A percentile compares a stretch with the other conserved stretches of the same genome.
phyloP scores from a whole-genome alignment of 768 basidiomycete species.

The Suillus bovinus region DNA sequence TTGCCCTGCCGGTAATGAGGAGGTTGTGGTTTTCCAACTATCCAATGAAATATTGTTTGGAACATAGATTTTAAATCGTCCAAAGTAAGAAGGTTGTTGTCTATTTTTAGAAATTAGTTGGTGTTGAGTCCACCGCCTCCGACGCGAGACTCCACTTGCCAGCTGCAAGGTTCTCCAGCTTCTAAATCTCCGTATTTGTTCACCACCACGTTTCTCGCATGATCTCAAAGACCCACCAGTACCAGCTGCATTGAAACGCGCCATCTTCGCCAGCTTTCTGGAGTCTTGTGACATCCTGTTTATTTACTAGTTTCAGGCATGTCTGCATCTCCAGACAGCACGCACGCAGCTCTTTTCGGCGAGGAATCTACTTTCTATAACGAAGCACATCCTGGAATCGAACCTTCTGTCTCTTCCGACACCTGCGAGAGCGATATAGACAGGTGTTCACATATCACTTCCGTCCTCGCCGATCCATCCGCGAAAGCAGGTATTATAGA shows the following conservation, averaged over 20 bases:
- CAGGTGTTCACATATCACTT: constrained; percentile 43
- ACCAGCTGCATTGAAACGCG: neutral
- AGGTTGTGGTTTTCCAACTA: neutral
- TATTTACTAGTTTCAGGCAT: constrained; percentile 14
- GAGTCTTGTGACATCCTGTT: neutral
- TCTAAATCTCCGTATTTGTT: neutral
- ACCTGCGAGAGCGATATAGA: constrained; percentile 9
- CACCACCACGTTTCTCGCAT: neutral
- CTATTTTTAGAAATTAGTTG: constrained; percentile 8
- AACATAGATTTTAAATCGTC: constrained; percentile 2
- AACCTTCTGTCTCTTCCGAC: constrained; percentile 17
- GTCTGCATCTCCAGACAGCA: constrained; percentile 32
- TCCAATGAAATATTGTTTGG: constrained; percentile 15
- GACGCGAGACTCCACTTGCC: constrained; percentile 1
- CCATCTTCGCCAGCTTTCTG: neutral
- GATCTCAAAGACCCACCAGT: neutral
- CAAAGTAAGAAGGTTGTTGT: neutral
- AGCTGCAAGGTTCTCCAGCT: constrained; percentile 1
- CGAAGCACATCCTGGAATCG: constrained; percentile 15
- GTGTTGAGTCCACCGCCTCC: constrained; percentile 4
- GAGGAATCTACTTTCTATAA: constrained; percentile 20
- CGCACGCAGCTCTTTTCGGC: constrained; percentile 31
- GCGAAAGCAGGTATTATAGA: constrained; percentile 33
- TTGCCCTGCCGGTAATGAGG: neutral
- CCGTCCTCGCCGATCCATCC: constrained; percentile 36